Conservation (phyloP, 352 stramenopile genomes). For the Pythium sp. region DNA sequence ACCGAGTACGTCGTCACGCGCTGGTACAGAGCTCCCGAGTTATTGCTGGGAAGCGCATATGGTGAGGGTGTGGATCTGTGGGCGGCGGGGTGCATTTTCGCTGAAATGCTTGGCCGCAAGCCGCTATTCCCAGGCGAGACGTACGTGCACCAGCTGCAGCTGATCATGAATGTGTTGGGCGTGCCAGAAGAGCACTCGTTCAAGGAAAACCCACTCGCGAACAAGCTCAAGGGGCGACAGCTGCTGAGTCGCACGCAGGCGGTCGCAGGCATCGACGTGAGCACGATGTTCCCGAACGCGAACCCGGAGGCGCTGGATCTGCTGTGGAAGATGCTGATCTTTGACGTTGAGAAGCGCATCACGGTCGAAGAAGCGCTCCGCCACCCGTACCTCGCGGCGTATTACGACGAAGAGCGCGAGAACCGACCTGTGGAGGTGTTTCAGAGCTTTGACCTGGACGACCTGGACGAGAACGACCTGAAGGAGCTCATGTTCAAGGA, state of each 20-base stretch:
- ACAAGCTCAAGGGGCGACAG: conserved; percentile 86
- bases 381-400: conserved; percentile 94
- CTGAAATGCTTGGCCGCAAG: conserved; percentile 85
- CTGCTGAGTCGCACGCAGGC: conserved; percentile 80
- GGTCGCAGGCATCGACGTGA: conserved; percentile 77
- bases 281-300: conserved; percentile 80
- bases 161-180: conserved; percentile 89
- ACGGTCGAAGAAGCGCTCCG: conserved; percentile 94
- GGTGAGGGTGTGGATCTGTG: conserved; percentile 83
- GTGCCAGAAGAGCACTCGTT: conserved; percentile 87
- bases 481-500: conserved; percentile 92
- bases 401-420: conserved; percentile 80
- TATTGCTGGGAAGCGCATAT: conserved; percentile 83
- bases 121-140: conserved; percentile 83
- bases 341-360: conserved; percentile 95
- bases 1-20: conserved; percentile 90
- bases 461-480: conserved; percentile 76
- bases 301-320: conserved; percentile 83
- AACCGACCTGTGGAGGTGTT: conserved; percentile 68
- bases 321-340: conserved; percentile 88
- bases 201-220: conserved; percentile 84
- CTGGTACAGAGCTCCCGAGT: conserved; percentile 86
- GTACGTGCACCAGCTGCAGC: conserved; percentile 85
- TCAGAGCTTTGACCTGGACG: conserved; percentile 84
- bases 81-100: conserved; percentile 86